These are phyloP conservation scores for Trichocladium uniseriatum DNA, from an alignment of 495 filamentous ascomycete species.

Conservation along the genomic window DNA sequence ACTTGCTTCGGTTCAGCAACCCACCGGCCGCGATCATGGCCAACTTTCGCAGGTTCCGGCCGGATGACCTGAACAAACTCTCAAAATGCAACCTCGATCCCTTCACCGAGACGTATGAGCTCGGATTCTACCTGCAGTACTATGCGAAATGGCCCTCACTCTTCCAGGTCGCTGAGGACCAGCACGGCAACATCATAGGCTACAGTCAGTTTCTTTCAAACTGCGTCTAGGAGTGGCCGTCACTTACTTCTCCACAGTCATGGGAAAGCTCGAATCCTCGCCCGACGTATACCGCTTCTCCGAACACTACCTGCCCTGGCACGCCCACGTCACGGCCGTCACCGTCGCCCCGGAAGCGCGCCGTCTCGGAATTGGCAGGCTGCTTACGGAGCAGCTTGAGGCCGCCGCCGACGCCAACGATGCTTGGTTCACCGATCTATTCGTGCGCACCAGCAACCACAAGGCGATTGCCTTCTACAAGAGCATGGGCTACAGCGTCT, in stretches of 20 bases:
- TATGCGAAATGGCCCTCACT: constrained; percentile 89
- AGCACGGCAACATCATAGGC: constrained; percentile 72
- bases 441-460: constrained; percentile 79
- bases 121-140: constrained; percentile 92
- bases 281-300: constrained; percentile 59
- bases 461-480: constrained; percentile 82
- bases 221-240: too few relatives aligned
- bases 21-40: too few relatives aligned
- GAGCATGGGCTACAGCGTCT: constrained; percentile 82
- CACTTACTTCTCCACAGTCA: constrained; percentile 49
- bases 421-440: constrained; percentile 93
- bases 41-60: constrained; percentile 38
- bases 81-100: constrained; percentile 88
- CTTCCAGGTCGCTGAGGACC: constrained; percentile 78
- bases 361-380: constrained; percentile 74
- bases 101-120: constrained; percentile 90
- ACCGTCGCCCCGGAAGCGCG: constrained; percentile 83
- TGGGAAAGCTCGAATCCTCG: constrained; percentile 91
- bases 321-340: constrained; percentile 93
- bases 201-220: constrained; percentile 61
- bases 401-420: constrained; percentile 66
- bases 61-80: constrained; percentile 45
- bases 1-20: too few relatives aligned
- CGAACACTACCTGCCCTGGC: constrained; percentile 88
- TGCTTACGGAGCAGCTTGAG: constrained; percentile 71